Percentiles rank a stretch among this genome's conserved stretches.
phyloP scores from a whole-genome alignment of 2,329 filamentous ascomycete species.

The Clarireedia hainanense region DNA sequence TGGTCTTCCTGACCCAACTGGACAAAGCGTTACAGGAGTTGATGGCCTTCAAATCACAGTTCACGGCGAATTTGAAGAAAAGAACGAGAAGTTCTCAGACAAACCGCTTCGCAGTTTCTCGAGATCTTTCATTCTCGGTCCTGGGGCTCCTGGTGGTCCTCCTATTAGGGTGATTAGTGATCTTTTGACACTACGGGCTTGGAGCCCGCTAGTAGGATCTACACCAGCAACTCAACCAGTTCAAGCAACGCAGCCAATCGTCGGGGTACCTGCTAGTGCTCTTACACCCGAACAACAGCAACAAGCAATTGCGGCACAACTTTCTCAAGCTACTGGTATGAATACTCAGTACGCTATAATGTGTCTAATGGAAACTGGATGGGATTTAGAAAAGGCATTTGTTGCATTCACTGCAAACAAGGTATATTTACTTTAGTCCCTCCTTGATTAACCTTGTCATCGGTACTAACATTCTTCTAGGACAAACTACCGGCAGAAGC shows the following conservation, averaged over 20 bases:
- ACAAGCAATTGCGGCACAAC: slow-evolving; percentile 64
- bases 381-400: slow-evolving; percentile 71
- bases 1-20: slow-evolving; percentile 61
- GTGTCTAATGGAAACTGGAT: slow-evolving; percentile 71
- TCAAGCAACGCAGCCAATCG: slow-evolving; percentile 13
- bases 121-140: slow-evolving; percentile 70
- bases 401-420: slow-evolving; percentile 68
- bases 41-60: slow-evolving; percentile 71
- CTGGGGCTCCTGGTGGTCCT: slow-evolving; percentile 51
- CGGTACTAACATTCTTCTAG: slow-evolving; percentile 3
- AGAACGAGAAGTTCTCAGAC: slow-evolving; percentile 47
- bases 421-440: slow-evolving; percentile 35
- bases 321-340: slow-evolving; percentile 74
- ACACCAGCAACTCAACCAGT: neutral
- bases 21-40: slow-evolving; percentile 56
- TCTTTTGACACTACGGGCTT: slow-evolving; percentile 65
- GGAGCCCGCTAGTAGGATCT: slow-evolving; percentile 39
- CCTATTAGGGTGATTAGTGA: slow-evolving; percentile 71
- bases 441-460: neutral
- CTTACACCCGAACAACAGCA: slow-evolving; percentile 34
- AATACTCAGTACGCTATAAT: slow-evolving; percentile 69
- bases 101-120: slow-evolving; percentile 71
- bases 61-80: slow-evolving; percentile 80
- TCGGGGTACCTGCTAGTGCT: slow-evolving; percentile 3
- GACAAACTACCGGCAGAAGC: slow-evolving; percentile 11